Base-by-base conservation (phyloP, 2,329 filamentous ascomycete genomes). In the Daldinia sp. region DNA sequence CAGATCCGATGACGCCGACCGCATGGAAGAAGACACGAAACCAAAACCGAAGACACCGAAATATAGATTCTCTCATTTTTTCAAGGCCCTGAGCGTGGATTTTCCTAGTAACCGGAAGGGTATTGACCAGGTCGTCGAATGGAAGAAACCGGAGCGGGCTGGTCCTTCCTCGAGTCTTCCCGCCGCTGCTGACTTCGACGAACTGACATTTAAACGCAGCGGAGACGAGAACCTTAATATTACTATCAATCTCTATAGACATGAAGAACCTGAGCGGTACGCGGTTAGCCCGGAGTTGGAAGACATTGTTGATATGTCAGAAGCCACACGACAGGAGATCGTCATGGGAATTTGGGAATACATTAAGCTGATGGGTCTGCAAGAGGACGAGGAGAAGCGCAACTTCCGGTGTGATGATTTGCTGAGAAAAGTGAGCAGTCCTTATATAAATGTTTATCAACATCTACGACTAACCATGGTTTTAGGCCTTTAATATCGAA, bases 341-440 rank as follows among this genome's bases (percentile, higher is more conserved):
- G 90, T 97, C 30, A 93, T 97, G 85, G 94, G 92, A 13, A 87
- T 99, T 35, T 99, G 94, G 93, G 94, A 98, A 78, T 99, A 99
- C 76, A 92, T 97, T 72, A 91, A 93, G 74, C 86, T 92, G 20
- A 92, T 93, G 84, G 90, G 91, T 18, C 84, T 99, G 53, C 93
- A 97, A 79, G 95, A 98, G 78, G 94, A 97, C 72, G 95, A 98
- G 67, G 96, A 99, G 78, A 96, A 96, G 83, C 89, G 96, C 69
- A 92, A 92, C 68, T 95, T 99, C 74, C 91, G 93, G 42, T 98
- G 96, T 77, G 95, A 99, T 77, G 91, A 94, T 48, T 86, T 90
- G 53, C 80, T 99, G 59, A 91, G 88, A 81, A 89, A 88, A 80
- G 93, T 97, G 82, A 77, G 88, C 79, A 39, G 48, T 56, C 30